Base-by-base conservation (phyloP, 1,139 yeast genomes). In the Pichia sp. region DNA sequence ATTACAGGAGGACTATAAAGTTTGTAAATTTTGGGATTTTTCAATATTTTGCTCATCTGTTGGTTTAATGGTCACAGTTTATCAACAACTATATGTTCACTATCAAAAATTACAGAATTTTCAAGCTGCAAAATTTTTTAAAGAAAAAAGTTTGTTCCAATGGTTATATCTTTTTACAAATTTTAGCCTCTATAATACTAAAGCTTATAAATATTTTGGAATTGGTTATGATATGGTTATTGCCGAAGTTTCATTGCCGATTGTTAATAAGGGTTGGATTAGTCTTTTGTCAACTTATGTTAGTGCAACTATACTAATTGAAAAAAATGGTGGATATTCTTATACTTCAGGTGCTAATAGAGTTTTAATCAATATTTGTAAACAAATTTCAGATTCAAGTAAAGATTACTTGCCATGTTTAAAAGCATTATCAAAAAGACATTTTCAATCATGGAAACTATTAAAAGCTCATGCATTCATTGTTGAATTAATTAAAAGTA, bases 371-470 rank as follows among this genome's bases (percentile, higher is more conserved):
- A 49, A 38, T 11, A 28, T 47, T 8, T 30, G 73, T 71, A 25
- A 45, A 25, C 33, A 44, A 10, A 25, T 49, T 16, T n/a, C 33
- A 3, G 43, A 38, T 14, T 44, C 42, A 13, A 36, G 25, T 10
- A 14, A 13, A 22, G 31, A 46, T 41, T 57, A 57, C 45, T 27
- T 57, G 7, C 54, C 57, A 11, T 34, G 53, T 14, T 46, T 57
- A 36, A 56, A 51, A 29, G 33, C 52, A 27, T 54, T 67, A 27
- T 58, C 78, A 5, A 65, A 65, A 3, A 70, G 76, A 51, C 81
- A 80, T 60, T 77, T 76, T 50, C 79, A 78, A 59, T 81, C 86
- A 6, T 78, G 80, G 74, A 73, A 79, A 60, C 69, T 79, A 63
- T 67, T 73, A 47, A 78, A 77, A 57, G 78, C 80, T 1, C 77